Conservation (phyloP, 2,329 filamentous ascomycete species). For the Monilinia aucupariae region DNA sequence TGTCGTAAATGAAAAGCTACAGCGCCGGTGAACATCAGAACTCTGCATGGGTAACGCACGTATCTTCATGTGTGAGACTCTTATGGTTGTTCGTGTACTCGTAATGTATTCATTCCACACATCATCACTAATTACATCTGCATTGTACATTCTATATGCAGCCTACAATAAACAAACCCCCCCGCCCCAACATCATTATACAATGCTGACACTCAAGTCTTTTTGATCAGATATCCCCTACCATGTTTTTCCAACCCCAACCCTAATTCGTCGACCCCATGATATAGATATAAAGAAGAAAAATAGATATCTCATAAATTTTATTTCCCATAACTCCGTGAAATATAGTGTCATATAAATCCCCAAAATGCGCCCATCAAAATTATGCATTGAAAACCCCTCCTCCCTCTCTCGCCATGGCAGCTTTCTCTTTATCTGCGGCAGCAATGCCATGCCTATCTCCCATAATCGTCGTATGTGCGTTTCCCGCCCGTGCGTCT, state of each 20-base stretch:
- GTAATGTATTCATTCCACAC: background rate
- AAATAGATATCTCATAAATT: constrained; percentile 12
- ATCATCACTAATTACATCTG: background rate
- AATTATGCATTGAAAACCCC: background rate
- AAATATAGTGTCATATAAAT: background rate
- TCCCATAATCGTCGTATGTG: constrained; percentile 43
- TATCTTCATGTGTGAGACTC: background rate
- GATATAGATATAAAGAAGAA: background rate
- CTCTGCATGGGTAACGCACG: background rate
- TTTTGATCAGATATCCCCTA: constrained; percentile 2
- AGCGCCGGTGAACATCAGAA: no score
- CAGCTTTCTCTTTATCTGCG: constrained; percentile 38
- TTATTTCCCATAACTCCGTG: constrained; percentile 1
- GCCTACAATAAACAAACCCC: background rate
- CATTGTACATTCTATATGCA: constrained; percentile 2
- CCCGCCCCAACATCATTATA: no score
- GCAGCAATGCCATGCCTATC: constrained; percentile 48
- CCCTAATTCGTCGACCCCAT: background rate
- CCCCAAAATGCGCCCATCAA: background rate
- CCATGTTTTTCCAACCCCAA: background rate
- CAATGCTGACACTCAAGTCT: background rate
- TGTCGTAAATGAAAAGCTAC: no score
- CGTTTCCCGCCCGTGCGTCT: constrained; percentile 36
- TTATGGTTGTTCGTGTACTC: background rate
- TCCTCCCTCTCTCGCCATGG: constrained; percentile 11